Evolutionary conservation across 352 stramenopile genomes (phyloP), one percentile per base, ranked within the genome.

Genomic region (Phytophthora parvispora): DNA sequence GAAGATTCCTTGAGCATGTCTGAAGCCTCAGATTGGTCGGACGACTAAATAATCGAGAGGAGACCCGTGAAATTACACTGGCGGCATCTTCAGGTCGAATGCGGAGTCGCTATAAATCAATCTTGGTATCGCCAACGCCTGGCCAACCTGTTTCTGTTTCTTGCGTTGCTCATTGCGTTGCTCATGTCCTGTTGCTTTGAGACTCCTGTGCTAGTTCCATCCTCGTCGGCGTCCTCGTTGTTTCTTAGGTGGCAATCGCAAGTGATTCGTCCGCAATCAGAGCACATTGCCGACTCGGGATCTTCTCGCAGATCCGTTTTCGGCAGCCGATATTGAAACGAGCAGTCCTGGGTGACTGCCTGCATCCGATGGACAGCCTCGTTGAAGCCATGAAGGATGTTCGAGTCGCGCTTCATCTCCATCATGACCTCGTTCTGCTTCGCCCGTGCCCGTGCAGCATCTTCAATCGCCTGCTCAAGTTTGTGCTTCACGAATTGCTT

Each of bases 21-120:
- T 15, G 86, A 94, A 66, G 85, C 86, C 7, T 97, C 89, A 4
- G 89, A 97, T 62, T 97, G 89, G 89, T 97, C 89, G 22, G 89
- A 97, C 51, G 83, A 96, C 13, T 94, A 75, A 66, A n/a, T n/a
- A n/a, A 8, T 45, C 34, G 16, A 7, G n/a, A 22, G 36, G 22
- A 22, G 1, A 50, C 62, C 29, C 45, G 50, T 53, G 28, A 54
- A 73, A 38, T 58, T 60, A 51, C 54, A 54, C 28, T 43, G 69
- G 56, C 57, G 56, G 13, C 38, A 58, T 61, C 55, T 68, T 47
- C 58, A 69, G 58, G 36, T 65, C 40, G 63, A 61, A 69, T 64
- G 61, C 36, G 32, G 36, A 54, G 55, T 36, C 43, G 34, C 59
- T 49, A 40, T 36, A 40, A 60, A 56, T 77, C 43, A 74, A 55